Evolutionary conservation across 169 alveolate genomes (phyloP).

Genomic region (Fabrea salina): DNA sequence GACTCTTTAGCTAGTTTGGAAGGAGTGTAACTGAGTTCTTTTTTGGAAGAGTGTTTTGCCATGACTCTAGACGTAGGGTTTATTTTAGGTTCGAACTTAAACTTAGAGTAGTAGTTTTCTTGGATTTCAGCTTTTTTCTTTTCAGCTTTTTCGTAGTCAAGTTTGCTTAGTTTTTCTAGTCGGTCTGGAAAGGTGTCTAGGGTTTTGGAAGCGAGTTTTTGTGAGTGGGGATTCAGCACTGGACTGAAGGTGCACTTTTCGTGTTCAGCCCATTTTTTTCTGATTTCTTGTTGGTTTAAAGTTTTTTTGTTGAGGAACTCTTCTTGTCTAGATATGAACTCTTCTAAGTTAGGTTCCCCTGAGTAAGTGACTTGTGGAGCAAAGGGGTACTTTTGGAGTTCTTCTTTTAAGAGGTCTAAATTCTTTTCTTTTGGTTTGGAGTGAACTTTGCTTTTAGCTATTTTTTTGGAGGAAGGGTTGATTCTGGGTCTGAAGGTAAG

Average conservation of each 20-base stretch:
- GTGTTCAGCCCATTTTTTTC: not conserved
- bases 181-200: not conserved
- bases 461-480: not conserved
- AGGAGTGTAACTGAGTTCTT: not conserved
- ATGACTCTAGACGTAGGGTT: not conserved
- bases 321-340: not conserved
- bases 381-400: not conserved
- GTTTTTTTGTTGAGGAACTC: not conserved
- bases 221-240: not conserved
- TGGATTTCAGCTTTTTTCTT: constrained; percentile 15
- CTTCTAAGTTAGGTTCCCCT: not conserved
- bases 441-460: not conserved
- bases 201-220: not conserved
- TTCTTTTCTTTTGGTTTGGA: not conserved
- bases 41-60: not conserved
- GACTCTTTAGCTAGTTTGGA: not conserved
- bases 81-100: constrained; percentile 14
- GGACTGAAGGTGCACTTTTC: constrained; percentile 11
- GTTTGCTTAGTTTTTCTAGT: not conserved
- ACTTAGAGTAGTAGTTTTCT: constrained; percentile 13
- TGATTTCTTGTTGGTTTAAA: not conserved
- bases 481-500: not conserved
- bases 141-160: not conserved
- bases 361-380: not conserved
- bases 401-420: no score